phyloP scores from a whole-genome alignment of 2,329 filamentous ascomycete species.

The Colletotrichum plurivorum region DNA sequence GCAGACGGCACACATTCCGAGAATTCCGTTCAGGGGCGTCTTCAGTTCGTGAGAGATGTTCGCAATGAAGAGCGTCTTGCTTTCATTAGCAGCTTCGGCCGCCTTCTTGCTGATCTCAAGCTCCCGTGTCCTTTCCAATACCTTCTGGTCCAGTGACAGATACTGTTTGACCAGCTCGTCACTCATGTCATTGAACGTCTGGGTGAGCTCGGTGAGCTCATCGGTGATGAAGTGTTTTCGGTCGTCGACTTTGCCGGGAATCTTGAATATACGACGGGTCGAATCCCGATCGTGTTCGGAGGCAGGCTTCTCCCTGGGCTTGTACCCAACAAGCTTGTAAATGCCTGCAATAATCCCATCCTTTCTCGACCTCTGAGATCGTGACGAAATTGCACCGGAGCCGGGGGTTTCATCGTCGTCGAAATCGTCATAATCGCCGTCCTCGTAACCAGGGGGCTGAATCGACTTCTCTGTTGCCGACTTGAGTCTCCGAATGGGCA shows the following conservation, averaged over 20 bases:
- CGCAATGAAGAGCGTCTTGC: conserved; percentile 97
- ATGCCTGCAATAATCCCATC: conserved; percentile 42
- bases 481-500: conserved; percentile 83
- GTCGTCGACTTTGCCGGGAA: conserved; percentile 85
- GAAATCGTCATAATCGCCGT: conserved; percentile 57
- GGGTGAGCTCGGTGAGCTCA: conserved; percentile 86
- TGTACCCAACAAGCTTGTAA: conserved; percentile 42
- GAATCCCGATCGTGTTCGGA: conserved; percentile 55
- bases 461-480: conserved; percentile 82
- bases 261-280: conserved; percentile 77
- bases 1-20: conserved; percentile 93
- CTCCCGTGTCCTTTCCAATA: conserved; percentile 85
- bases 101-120: conserved; percentile 92
- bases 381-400: conserved; percentile 52
- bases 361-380: conserved; percentile 61
- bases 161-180: conserved; percentile 92
- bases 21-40: conserved; percentile 93
- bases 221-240: conserved; percentile 84
- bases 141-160: conserved; percentile 85
- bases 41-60: conserved; percentile 93
- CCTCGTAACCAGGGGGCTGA: conserved; percentile 72
- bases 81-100: conserved; percentile 94
- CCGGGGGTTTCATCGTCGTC: conserved; percentile 62
- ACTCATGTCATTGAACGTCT: conserved; percentile 94
- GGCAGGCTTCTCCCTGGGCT: conserved; percentile 41